Conservation (phyloP, 140 eudicot genomes). For the Cichorium intybus region DNA sequence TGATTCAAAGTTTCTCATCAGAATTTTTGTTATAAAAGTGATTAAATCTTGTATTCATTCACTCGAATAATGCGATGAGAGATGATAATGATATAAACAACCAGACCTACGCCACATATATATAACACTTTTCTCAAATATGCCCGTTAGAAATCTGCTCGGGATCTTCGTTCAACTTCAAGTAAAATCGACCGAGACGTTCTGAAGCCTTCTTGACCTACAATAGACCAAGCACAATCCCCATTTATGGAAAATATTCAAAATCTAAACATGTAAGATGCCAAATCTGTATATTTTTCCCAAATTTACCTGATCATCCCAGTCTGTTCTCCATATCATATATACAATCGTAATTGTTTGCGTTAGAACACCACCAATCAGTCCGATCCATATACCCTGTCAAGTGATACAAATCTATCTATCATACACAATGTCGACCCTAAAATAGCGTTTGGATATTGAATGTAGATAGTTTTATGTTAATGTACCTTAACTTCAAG, state of each 20-base stretch:
- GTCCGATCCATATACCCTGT: conserved; percentile 80
- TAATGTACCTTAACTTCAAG: conserved; percentile 52
- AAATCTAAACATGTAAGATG: background rate
- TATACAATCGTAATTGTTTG: conserved; percentile 43
- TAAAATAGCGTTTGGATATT: background rate
- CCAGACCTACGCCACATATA: background rate
- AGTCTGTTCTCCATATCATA: conserved; percentile 57
- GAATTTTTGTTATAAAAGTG: background rate
- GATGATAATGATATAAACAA: background rate
- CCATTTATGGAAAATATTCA: background rate
- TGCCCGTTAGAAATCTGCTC: background rate
- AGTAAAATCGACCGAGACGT: conserved; percentile 36
- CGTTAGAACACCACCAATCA: conserved; percentile 46
- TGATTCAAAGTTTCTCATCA: background rate
- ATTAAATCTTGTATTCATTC: background rate
- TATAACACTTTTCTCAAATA: background rate
- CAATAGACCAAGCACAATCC: background rate
- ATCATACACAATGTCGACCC: background rate
- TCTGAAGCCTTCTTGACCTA: conserved; percentile 46
- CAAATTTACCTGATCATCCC: conserved; percentile 54
- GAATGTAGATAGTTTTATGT: background rate
- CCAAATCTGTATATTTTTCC: background rate
- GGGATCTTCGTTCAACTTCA: conserved; percentile 27
- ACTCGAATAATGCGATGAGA: background rate
- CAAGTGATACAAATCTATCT: background rate